Evolutionary conservation across 805 yeast species (phyloP), one percentile per base, ranked within the genome.

Genomic region (Suhomyces xylopsoci): DNA sequence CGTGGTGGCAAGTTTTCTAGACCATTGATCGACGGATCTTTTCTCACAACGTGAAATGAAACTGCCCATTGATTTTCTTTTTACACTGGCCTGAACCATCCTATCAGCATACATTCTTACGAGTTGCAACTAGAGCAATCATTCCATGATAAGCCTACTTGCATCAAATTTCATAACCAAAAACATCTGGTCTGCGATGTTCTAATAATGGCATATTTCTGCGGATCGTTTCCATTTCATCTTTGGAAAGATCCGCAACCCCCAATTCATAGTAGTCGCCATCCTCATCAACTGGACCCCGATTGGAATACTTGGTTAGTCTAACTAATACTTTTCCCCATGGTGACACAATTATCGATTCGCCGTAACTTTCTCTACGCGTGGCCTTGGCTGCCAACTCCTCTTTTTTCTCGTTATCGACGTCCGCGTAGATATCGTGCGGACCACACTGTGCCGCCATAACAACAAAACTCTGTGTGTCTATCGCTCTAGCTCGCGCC

Each of bases 381-480:
- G 42, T 19, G 24, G 42, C 42, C n/a, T 19, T 38, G 42, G 42
- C 42, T 38, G 42, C 20, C 24, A 38, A 38, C 17, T 38, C 24
- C 22, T 38, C 24, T 38, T 38, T 38, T 5, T 58, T 61, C 8
- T 58, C 58, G 15, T 69, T 73, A 7, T 67, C 72, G 20, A 53
- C 45, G 7, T 34, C 47, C 6, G 74, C 81, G 0, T 78, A 74
- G 32, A 82, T 76, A 53, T 84, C 83, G 65, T 91, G 97, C 41
- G 70, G 68, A 2, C 97, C 97, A 51, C 84, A 82, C 64, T 90
- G 97, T 0, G 94, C 96, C 2, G 97, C 92, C 87, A 91, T 81
- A 3, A 93, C 74, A 5, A 92, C 96, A 66, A 80, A 94, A 54
- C 87, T 77, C 68, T 94, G 98, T 1, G 93, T 81, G 64, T 92